Evolutionary conservation across 345 rosid genomes (phyloP).

Genomic region (Triadica sebifera): DNA sequence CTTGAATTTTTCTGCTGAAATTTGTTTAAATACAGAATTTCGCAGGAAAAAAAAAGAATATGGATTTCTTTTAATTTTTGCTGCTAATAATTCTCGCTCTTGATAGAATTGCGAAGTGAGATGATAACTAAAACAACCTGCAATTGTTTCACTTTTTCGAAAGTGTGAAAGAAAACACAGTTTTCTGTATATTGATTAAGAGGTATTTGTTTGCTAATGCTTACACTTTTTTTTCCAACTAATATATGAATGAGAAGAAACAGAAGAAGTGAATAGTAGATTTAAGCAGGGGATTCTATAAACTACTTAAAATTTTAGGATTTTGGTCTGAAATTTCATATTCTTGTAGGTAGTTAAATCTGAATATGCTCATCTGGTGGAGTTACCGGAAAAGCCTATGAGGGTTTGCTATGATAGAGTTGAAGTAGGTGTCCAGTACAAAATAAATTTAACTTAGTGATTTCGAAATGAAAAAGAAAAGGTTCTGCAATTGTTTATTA

Average conservation of each 20-base stretch:
- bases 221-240: not conserved
- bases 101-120: not conserved
- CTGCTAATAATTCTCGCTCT: too few species aligned
- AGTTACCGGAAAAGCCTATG: not conserved
- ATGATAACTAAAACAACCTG: too few species aligned
- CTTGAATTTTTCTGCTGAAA: too few species aligned
- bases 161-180: not conserved
- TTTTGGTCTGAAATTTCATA: not conserved
- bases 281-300: too few species aligned
- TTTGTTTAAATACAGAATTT: too few species aligned
- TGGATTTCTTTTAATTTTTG: not conserved
- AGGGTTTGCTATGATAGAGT: conserved; percentile 4
- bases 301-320: not conserved
- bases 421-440: not conserved
- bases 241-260: too few species aligned
- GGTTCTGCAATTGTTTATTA: not conserved
- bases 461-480: not conserved
- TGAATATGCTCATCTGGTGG: not conserved
- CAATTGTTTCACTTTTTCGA: not conserved
- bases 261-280: too few species aligned
- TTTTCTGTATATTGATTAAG: too few species aligned
- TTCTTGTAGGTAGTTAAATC: not conserved
- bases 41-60: too few species aligned
- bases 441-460: not conserved
- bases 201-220: not conserved